Evolutionary conservation across 1,284 basidiomycete genomes (phyloP), one percentile per base, ranked within the genome.

Genomic region (Sanghuangporus sanghuang): DNA sequence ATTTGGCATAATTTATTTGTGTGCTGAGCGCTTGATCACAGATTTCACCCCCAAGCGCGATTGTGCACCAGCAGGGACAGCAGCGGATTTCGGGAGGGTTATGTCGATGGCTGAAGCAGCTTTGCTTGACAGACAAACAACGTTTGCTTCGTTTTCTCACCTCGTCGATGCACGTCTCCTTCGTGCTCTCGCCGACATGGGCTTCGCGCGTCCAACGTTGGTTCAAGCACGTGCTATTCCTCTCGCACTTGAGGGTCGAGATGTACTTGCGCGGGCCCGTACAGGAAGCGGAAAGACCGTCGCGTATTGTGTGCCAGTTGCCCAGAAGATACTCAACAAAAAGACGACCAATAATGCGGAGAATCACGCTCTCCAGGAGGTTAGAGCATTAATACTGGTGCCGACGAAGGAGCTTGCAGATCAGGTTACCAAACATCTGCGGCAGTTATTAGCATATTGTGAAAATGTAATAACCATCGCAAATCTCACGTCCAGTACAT

Each of bases 271-370:
- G 5, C 84, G 94, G 39, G 96, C 97, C 3, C 85, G 93, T 42
- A 99, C 97, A 1, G 97, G 97, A 12, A 95, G 92, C 64, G 97
- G 97, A 54, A 99, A 99, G 80, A 99, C 97, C 0, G 92, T 93
- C 1, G 95, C 97, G 2, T 99, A 99, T 74, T 94, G 89, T 67
- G 84, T 99, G 4, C 96, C 97, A 0, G 76, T 96, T 16, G 79
- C 95, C 0, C 96, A 99, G 73, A 96, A 94, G 73, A 88, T 99
- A 38, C 72, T 99, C 59, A 85, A 83, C 67, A 82, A 84, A 4
- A 96, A 96, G 82, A 78, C 81, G 77, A 71, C 75, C 61, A 67
- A 76, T 66, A 73, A 73, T 66, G 65, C 67, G n/a, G 72, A 74
- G 59, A 81, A 82, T 69, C 71, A 77, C 7, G 71, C 73, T 14